Conservation (phyloP, 1,139 yeast genomes). For the Debaryomyces sp. region DNA sequence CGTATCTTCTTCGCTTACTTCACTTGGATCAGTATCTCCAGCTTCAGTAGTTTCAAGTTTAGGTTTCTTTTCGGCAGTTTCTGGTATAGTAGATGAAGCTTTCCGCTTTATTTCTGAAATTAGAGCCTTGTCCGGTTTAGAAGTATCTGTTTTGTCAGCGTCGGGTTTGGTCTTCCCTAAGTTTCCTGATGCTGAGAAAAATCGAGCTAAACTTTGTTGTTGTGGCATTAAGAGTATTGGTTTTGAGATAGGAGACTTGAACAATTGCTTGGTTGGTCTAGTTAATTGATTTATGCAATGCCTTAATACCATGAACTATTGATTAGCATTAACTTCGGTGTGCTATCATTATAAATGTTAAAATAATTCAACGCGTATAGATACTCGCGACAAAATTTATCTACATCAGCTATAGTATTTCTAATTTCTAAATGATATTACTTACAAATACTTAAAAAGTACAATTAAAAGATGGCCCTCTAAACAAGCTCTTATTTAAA, state of each 20-base stretch:
- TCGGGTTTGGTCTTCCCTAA: conserved; percentile 3
- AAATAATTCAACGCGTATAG: background rate
- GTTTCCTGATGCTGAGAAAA: conserved; percentile 26
- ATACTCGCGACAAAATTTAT: background rate
- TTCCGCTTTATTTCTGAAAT: background rate
- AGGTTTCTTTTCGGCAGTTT: conserved; percentile 7
- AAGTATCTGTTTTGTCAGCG: conserved; percentile 7
- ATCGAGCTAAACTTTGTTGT: conserved; percentile 41
- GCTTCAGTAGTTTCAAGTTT: conserved; percentile 3
- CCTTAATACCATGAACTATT: conserved; percentile 3
- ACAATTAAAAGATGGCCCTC: background rate
- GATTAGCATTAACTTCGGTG: background rate
- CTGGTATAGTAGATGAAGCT: background rate
- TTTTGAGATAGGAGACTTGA: background rate
- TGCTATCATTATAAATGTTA: background rate
- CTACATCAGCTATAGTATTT: background rate
- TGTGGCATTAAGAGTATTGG: conserved; percentile 28
- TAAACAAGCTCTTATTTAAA: background rate
- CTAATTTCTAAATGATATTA: background rate
- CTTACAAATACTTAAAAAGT: background rate
- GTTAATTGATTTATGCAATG: background rate
- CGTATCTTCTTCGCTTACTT: conserved; percentile 8
- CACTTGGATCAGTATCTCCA: conserved; percentile 11
- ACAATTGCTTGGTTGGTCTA: background rate
- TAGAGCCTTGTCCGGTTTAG: background rate